Evolutionary conservation across 202 grass and related monocot species (phyloP), one percentile per base, ranked within the genome.

Genomic region (Zizania palustris): DNA sequence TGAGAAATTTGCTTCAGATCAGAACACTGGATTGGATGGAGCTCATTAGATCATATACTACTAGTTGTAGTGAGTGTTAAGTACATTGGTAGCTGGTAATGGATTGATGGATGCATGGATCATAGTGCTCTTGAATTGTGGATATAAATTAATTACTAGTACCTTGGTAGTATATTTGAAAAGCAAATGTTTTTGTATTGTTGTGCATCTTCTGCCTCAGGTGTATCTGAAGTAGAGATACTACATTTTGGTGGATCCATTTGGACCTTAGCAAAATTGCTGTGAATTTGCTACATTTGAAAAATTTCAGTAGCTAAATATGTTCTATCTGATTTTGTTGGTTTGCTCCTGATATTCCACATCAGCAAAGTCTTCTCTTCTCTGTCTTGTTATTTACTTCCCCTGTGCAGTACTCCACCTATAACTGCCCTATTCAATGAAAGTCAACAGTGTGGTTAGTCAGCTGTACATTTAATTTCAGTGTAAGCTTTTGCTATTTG

Each of bases 381-480:
- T 34, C 5, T 43, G 36, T 15, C 53, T 8, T 51, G 22, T 8
- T 43, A 33, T 60, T 69, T 9, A 60, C 67, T 83, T 67, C 71
- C 33, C 12, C 12, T 38, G 48, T 43, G 65, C 60, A 22, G 10
- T 67, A 67, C 41, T 2, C 3, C 67, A 15, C 43, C 49, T 34
- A 73, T 34, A 15, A 33, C 58, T 61, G 4, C 46, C 63, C 14
- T 68, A 50, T 51, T 76, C 53, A 76, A 60, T 68, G 12, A 3
- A 60, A 51, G 72, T 76, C 43, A 60, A 83, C 68, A 40, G 50
- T 39, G 40, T 63, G 44, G 59, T 72, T 64, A 53, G 58, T n/a
- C 2, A n/a, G 10, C 8, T 64, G 68, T 81, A 19, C n/a, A 37
- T 72, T 80, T 63, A 42, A 37, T 72, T 80, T 63, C 42, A 42